Conservation (phyloP, 202 grass and related monocot genomes). For the Dendrocalamus latiflorus region DNA sequence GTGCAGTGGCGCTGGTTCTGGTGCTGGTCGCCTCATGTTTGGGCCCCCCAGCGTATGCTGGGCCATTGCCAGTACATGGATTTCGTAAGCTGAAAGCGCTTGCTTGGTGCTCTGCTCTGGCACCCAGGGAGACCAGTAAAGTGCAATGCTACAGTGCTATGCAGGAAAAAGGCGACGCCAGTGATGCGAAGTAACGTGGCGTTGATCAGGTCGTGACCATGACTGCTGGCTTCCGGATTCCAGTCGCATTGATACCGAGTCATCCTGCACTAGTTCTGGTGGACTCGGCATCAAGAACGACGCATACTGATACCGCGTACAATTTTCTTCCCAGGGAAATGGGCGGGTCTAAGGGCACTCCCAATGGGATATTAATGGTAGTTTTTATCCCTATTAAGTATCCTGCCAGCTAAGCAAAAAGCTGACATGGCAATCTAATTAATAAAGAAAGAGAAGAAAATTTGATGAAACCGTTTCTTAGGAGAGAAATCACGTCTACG, state of each 20-base stretch:
- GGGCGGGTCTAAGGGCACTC: conserved; percentile 6
- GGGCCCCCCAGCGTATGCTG: background rate
- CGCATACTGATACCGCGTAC: background rate
- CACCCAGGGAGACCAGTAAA: background rate
- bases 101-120: background rate
- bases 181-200: conserved; percentile 27
- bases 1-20: background rate
- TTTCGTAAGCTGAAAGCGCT: background rate
- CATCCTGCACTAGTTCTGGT: background rate
- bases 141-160: background rate
- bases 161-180: conserved; percentile 4
- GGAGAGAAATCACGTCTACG: no score
- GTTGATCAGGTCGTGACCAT: conserved; percentile 26
- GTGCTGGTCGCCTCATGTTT: background rate
- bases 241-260: background rate
- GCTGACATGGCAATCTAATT: no score
- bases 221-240: background rate
- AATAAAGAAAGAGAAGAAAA: no score
- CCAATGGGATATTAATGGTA: no score
- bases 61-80: background rate
- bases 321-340: background rate
- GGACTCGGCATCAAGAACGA: background rate
- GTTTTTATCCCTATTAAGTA: no score
- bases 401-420: no score
- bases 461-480: no score